Evolutionary conservation across 495 filamentous ascomycete genomes (phyloP).

Genomic region (Aspergillus kassunensis): DNA sequence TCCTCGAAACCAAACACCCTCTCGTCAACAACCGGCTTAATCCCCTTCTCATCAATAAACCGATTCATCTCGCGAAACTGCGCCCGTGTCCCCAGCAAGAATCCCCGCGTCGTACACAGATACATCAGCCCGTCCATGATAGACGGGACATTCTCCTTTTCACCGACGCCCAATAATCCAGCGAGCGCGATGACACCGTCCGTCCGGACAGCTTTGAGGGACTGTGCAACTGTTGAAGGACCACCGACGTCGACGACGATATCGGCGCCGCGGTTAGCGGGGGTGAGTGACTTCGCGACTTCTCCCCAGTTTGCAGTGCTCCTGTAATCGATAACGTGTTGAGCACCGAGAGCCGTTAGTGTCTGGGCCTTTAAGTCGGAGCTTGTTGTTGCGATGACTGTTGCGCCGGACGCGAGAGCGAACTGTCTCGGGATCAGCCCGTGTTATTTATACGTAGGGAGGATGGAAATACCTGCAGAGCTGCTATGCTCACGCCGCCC

Average conservation of each 20-base stretch:
- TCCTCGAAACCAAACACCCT: conserved; percentile 50
- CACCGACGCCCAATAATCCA: conserved; percentile 37
- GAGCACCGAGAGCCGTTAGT: conserved; percentile 49
- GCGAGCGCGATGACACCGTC: conserved; percentile 59
- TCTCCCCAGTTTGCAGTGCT: conserved; percentile 60
- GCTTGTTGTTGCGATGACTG: conserved; percentile 68
- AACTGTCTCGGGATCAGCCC: conserved; percentile 39
- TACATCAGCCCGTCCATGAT: conserved; percentile 40
- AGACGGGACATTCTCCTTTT: conserved; percentile 24
- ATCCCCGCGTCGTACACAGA: conserved; percentile 17
- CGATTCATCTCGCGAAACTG: conserved; percentile 55
- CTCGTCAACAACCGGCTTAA: conserved; percentile 56
- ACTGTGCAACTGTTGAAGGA: conserved; percentile 49
- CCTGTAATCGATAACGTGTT: conserved; percentile 58
- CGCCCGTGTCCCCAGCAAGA: conserved; percentile 47
- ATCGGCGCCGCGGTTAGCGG: conserved; percentile 52
- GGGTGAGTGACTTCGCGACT: conserved; percentile 56
- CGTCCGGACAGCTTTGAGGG: conserved; percentile 52
- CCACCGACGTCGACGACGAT: conserved; percentile 63
- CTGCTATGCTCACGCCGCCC: conserved; percentile 68
- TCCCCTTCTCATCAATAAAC: conserved; percentile 52
- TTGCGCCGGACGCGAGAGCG: conserved; percentile 66
- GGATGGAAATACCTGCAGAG: conserved; percentile 35
- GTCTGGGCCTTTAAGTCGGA: conserved; percentile 54
- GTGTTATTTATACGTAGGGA: background rate